Evolutionary conservation across 208 protist genomes (phyloP).

Genomic region (Naegleria gruberi): DNA sequence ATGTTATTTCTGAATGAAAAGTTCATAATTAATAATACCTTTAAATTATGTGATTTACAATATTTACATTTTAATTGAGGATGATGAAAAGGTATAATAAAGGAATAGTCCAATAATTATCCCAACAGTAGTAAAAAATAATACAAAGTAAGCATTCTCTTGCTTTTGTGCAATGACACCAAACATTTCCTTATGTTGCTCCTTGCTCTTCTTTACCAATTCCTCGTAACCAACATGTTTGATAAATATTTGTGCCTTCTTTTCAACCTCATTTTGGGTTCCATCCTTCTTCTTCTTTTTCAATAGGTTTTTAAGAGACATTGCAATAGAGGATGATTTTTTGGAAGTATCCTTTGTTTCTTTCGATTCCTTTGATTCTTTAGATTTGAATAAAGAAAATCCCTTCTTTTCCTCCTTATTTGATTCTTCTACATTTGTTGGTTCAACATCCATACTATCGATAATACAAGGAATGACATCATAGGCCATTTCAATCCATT

Average conservation of each 20-base stretch:
- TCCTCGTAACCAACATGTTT: background rate
- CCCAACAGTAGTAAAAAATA: background rate
- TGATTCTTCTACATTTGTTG: background rate
- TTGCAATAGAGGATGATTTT: background rate
- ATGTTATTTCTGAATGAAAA: too few species aligned
- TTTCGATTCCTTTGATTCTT: too few species aligned
- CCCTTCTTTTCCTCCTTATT: background rate
- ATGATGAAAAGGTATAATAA: background rate
- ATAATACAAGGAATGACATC: background rate
- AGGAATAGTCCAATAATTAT: background rate
- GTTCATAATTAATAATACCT: background rate
- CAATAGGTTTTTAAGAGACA: background rate
- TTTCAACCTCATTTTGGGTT: background rate
- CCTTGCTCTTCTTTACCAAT: background rate
- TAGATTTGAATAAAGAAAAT: too few species aligned
- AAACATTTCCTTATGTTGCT: background rate
- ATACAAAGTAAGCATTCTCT: background rate
- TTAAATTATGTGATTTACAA: too few species aligned
- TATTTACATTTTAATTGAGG: background rate
- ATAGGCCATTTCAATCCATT: background rate
- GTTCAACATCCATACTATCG: background rate
- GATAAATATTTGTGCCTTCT: background rate
- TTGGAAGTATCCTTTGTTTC: background rate
- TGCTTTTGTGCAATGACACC: background rate
- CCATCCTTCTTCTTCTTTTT: background rate